A percentile compares a stretch with the other conserved stretches of the same genome.
Conservation (phyloP, 345 rosid genomes). For the Psidium guajava region DNA sequence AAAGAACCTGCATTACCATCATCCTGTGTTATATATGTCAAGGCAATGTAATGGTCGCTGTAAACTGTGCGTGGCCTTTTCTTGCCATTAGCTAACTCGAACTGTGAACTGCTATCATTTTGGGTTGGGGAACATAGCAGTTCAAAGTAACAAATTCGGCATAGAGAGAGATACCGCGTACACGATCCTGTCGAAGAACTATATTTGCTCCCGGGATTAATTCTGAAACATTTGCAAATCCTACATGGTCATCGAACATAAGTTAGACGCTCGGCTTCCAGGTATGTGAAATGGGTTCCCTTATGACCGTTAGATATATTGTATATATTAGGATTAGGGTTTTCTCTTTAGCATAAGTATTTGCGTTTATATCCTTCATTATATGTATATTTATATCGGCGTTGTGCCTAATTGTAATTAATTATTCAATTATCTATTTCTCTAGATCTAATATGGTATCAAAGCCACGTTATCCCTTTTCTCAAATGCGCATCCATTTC, state of each 20-base stretch:
- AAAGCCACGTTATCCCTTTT: too few relatives aligned
- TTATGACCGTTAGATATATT: too few relatives aligned
- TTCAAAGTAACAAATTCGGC: neutral
- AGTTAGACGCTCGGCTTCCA: neutral
- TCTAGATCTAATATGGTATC: too few relatives aligned
- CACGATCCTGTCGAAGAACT: neutral
- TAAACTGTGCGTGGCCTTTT: neutral
- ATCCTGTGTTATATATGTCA: neutral
- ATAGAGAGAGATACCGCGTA: neutral
- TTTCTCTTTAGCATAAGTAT: too few relatives aligned
- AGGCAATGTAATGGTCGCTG: neutral
- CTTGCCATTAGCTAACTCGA: neutral
- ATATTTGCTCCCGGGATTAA: neutral
- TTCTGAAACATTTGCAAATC: neutral
- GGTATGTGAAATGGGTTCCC: neutral
- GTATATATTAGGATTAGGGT: too few relatives aligned
- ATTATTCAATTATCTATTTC: too few relatives aligned
- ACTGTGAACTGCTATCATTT: neutral
- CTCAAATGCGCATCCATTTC: too few relatives aligned
- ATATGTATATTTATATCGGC: too few relatives aligned
- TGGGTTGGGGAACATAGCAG: neutral
- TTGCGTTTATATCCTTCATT: too few relatives aligned
- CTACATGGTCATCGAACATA: neutral
- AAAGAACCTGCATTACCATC: neutral
- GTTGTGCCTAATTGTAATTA: too few relatives aligned